These are phyloP conservation scores for Salinomyces thailandicus DNA, from an alignment of 2,329 filamentous ascomycete species.

Conservation along the genomic window DNA sequence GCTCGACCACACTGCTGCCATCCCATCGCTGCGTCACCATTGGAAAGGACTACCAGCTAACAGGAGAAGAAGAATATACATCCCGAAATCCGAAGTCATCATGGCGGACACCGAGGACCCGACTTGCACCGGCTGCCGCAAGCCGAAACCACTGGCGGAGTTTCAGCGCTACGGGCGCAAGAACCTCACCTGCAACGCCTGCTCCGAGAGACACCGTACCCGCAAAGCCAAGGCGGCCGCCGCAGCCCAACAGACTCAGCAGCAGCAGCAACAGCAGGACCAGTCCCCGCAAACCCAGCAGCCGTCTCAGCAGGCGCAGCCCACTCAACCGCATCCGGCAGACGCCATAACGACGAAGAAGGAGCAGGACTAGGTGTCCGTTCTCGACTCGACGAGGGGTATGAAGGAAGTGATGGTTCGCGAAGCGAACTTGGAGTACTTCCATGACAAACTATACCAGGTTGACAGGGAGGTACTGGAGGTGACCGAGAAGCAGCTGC, in stretches of 20 bases:
- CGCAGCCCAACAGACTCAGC: constrained; percentile 1
- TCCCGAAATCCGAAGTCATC: neutral
- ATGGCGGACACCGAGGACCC: too few relatives aligned
- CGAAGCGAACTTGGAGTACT: too few relatives aligned
- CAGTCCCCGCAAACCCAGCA: too few relatives aligned
- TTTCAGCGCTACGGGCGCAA: constrained; percentile 7
- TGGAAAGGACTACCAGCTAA: neutral
- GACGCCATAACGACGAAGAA: neutral
- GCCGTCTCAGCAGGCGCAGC: neutral
- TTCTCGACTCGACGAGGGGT: neutral
- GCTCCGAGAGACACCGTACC: constrained; percentile 7
- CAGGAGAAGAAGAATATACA: neutral
- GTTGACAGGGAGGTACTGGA: too few relatives aligned
- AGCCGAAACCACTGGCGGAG: constrained; percentile 4
- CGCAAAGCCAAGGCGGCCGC: constrained; percentile 5
- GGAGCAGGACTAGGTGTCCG: constrained; percentile 1
- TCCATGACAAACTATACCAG: too few relatives aligned
- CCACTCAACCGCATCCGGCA: too few relatives aligned
- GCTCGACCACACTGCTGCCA: neutral
- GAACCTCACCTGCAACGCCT: constrained; percentile 8
- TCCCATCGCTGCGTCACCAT: neutral
- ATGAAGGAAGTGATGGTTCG: neutral
- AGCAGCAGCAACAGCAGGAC: neutral
- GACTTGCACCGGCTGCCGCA: constrained; percentile 9
- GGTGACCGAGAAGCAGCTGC: too few relatives aligned